These are phyloP conservation scores for Torulaspora quercuum DNA, from an alignment of 805 yeast genomes.

Conservation along the genomic window DNA sequence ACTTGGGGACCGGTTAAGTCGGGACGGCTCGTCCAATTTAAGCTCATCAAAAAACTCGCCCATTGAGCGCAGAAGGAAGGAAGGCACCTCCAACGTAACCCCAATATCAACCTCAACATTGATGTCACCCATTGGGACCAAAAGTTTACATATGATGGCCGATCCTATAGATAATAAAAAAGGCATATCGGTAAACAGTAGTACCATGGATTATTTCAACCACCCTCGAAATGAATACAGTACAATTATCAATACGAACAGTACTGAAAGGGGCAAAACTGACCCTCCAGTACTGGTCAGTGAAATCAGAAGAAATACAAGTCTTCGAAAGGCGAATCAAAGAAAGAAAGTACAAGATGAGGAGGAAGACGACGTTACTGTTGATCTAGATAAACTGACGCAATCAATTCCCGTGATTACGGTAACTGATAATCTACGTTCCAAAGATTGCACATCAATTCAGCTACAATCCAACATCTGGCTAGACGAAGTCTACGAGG, in stretches of 20 bases:
- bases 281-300: not conserved
- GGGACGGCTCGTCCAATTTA: conserved; percentile 2
- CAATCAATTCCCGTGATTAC: conserved; percentile 27
- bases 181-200: not conserved
- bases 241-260: not conserved
- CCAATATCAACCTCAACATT: conserved; percentile 16
- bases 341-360: conserved; percentile 6
- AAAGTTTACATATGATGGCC: conserved; percentile 1
- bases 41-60: conserved; percentile 7
- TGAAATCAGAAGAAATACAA: not conserved
- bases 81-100: conserved; percentile 8
- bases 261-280: not conserved
- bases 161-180: conserved; percentile 4
- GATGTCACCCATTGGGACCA: conserved; percentile 11
- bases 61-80: conserved; percentile 3
- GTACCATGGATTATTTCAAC: conserved; percentile 1
- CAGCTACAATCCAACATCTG: conserved; percentile 27
- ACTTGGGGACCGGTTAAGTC: not conserved
- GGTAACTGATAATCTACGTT: conserved; percentile 24
- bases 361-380: conserved; percentile 14
- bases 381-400: conserved; percentile 24
- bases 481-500: conserved; percentile 20
- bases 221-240: not conserved
- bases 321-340: conserved; percentile 1
- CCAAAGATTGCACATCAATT: conserved; percentile 18